Conservation (phyloP, 192 early-diverging fungal species). For the Coemansia sp. region DNA sequence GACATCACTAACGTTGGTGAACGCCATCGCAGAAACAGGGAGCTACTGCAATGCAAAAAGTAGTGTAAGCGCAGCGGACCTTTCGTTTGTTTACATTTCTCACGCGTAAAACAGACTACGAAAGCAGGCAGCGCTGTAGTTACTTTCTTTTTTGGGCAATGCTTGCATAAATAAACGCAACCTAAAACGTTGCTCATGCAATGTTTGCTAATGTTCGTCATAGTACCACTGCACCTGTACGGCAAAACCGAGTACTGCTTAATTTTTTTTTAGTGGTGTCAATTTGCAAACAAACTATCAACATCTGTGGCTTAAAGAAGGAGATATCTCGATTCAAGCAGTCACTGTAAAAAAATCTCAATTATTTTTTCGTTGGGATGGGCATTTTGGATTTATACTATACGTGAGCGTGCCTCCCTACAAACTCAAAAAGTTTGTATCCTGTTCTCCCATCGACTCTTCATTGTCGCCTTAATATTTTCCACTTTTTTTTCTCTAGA, state of each 20-base stretch:
- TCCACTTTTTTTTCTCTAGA: neutral
- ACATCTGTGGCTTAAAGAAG: neutral
- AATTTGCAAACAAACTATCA: constrained; percentile 2
- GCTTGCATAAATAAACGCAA: neutral
- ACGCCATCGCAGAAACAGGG: neutral
- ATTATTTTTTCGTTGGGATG: neutral
- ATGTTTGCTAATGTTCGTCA: constrained; percentile 4
- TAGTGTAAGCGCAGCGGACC: neutral
- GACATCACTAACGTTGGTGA: constrained; percentile 8
- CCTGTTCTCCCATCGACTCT: neutral
- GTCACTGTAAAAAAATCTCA: too few species aligned
- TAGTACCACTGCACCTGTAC: neutral
- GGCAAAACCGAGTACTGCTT: neutral
- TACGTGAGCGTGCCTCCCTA: neutral
- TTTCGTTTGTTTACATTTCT: neutral
- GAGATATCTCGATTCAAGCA: neutral
- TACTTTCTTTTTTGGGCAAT: neutral
- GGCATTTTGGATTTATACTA: constrained; percentile 5
- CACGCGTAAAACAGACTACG: neutral
- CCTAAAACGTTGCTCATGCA: neutral
- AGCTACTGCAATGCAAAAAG: neutral
- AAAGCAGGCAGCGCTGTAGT: neutral
- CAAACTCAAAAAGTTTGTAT: constrained; percentile 10
- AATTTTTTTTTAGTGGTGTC: neutral
- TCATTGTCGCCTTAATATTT: constrained; percentile 1